phyloP scores from a whole-genome alignment of 2,329 filamentous ascomycete species.

The Penicillium palitans region DNA sequence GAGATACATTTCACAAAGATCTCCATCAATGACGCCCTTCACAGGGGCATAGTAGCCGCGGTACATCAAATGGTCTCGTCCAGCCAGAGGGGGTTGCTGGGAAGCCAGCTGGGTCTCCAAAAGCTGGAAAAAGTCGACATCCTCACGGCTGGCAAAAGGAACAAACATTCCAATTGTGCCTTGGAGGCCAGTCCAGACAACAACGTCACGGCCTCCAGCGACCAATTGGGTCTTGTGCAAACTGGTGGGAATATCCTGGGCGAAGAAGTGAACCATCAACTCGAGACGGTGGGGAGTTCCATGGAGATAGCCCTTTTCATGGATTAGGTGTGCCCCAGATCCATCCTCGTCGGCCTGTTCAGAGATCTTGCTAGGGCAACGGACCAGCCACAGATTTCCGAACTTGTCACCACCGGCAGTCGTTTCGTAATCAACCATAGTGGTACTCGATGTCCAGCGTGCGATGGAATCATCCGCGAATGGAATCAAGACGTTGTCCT shows the following conservation, averaged over 20 bases:
- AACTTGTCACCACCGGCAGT: conserved; percentile 96
- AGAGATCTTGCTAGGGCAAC: conserved; percentile 81
- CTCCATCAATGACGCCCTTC: conserved; percentile 95
- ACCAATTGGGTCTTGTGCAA: conserved; percentile 87
- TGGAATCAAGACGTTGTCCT: conserved; percentile 86
- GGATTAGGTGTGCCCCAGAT: conserved; percentile 83
- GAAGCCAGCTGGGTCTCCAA: conserved; percentile 83
- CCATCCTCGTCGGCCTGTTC: conserved; percentile 91
- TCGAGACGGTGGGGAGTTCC: conserved; percentile 82
- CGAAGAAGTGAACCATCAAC: conserved; percentile 83
- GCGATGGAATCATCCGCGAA: conserved; percentile 89
- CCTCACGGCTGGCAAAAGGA: conserved; percentile 86
- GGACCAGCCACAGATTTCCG: conserved; percentile 90
- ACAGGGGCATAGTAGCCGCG: conserved; percentile 93
- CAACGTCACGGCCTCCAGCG: conserved; percentile 83
- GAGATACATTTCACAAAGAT: conserved; percentile 90
- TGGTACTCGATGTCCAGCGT: conserved; percentile 84
- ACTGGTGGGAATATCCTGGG: conserved; percentile 88
- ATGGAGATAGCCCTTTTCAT: conserved; percentile 86
- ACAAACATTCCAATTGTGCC: conserved; percentile 92
- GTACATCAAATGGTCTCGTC: conserved; percentile 93
- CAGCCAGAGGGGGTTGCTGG: conserved; percentile 84
- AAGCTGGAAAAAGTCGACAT: conserved; percentile 96
- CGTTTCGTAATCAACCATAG: conserved; percentile 98
- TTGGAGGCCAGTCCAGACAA: conserved; percentile 92